These are phyloP conservation scores for Ogataea naganishii DNA, from an alignment of 805 yeast genomes.

Conservation along the genomic window DNA sequence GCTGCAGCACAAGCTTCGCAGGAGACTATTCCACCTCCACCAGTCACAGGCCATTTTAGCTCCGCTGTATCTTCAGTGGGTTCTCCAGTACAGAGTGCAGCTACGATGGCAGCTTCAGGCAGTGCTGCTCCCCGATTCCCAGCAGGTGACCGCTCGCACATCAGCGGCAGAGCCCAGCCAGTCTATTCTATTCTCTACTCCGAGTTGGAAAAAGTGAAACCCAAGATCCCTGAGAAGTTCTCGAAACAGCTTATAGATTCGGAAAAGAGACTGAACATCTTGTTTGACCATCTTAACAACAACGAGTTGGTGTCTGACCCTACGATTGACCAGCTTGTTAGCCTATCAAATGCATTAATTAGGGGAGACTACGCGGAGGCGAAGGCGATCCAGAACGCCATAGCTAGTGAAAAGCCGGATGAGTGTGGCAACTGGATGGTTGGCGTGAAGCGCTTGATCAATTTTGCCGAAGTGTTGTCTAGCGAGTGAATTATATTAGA, in stretches of 20 bases:
- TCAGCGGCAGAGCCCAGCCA: constrained; percentile 48
- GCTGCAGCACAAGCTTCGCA: constrained; percentile 3
- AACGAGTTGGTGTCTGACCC: constrained; percentile 53
- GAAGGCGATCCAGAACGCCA: constrained; percentile 39
- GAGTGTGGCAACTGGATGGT: constrained; percentile 90
- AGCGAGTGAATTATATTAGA: not conserved
- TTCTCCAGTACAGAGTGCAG: too few relatives aligned
- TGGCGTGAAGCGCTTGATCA: constrained; percentile 82
- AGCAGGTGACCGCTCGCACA: constrained; percentile 60
- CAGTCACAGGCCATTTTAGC: too few relatives aligned
- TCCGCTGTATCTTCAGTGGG: too few relatives aligned
- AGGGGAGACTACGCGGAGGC: constrained; percentile 55
- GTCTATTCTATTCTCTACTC: constrained; percentile 48
- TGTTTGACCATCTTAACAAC: constrained; percentile 72
- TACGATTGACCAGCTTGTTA: constrained; percentile 44
- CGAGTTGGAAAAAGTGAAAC: constrained; percentile 55
- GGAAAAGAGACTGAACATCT: constrained; percentile 67
- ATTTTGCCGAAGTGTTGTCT: constrained; percentile 45
- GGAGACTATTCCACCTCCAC: constrained; percentile 10
- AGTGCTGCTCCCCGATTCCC: constrained; percentile 29
- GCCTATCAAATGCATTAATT: constrained; percentile 41
- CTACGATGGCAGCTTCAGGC: constrained; percentile 13
- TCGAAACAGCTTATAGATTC: constrained; percentile 70
- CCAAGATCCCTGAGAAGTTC: constrained; percentile 67
- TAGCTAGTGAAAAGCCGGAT: constrained; percentile 54